phyloP scores from a whole-genome alignment of 352 stramenopile species.

The Phytophthora chlamydospora region DNA sequence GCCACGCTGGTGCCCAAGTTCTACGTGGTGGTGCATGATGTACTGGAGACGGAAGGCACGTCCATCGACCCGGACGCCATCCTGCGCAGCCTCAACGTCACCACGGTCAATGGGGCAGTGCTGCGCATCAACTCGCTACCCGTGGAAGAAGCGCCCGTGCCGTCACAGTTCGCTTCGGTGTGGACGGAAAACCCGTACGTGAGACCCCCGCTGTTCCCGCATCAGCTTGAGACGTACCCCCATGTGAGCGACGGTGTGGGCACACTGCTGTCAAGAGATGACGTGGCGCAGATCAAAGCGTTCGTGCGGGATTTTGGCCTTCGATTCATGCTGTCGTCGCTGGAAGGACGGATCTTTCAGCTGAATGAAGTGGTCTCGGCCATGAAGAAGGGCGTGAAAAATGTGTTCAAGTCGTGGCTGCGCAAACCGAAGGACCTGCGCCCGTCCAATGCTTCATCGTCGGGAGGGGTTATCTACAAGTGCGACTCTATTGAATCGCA shows the following conservation, averaged over 20 bases:
- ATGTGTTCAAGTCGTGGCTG: constrained; percentile 92
- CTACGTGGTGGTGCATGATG: constrained; percentile 91
- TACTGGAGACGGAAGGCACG: constrained; percentile 75
- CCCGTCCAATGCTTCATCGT: constrained; percentile 19
- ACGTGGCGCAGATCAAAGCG: constrained; percentile 61
- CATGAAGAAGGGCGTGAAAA: constrained; percentile 93
- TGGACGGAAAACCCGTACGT: constrained; percentile 75
- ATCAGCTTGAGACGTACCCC: constrained; percentile 40
- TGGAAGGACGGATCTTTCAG: constrained; percentile 86
- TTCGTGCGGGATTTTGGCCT: constrained; percentile 85
- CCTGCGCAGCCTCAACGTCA: constrained; percentile 70
- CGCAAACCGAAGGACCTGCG: constrained; percentile 87
- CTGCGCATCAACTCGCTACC: constrained; percentile 74
- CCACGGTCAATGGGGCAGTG: constrained; percentile 52
- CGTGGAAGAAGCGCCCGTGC: constrained; percentile 32
- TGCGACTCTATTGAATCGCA: constrained; percentile 90
- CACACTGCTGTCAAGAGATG: constrained; percentile 65
- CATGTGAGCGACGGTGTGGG: constrained; percentile 39
- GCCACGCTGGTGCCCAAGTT: constrained; percentile 78
- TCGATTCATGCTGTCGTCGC: constrained; percentile 76
- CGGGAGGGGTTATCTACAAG: constrained; percentile 61
- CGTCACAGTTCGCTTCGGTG: constrained; percentile 35
- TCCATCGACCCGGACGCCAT: constrained; percentile 83
- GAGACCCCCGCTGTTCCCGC: constrained; percentile 51
- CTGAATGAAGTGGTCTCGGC: constrained; percentile 90